Percentiles rank a stretch among this genome's conserved stretches.
phyloP scores from a whole-genome alignment of 805 yeast genomes.

The Spathaspora passalidarum region DNA sequence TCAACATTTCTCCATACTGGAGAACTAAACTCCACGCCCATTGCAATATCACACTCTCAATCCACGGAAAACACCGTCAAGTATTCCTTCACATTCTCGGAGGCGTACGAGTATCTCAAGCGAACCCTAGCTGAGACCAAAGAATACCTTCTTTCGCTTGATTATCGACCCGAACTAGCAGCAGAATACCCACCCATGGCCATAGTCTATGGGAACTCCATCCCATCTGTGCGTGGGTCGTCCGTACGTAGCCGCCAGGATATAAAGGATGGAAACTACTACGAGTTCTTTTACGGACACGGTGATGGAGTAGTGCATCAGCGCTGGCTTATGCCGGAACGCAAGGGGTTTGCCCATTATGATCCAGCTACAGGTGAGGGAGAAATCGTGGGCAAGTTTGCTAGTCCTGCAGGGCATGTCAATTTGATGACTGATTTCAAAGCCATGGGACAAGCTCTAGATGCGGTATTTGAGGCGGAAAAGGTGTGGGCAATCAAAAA shows the following conservation, averaged over 20 bases:
- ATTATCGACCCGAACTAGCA: conserved; percentile 45
- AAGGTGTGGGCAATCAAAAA: conserved; percentile 26
- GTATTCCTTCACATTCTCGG: conserved; percentile 42
- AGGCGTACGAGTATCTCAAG: conserved; percentile 61
- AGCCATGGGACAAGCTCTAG: conserved; percentile 68
- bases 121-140: conserved; percentile 62
- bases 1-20: background rate
- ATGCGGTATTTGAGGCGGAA: conserved; percentile 62
- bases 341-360: conserved; percentile 52
- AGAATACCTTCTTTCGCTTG: conserved; percentile 53
- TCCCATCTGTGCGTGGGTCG: conserved; percentile 85
- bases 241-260: conserved; percentile 60
- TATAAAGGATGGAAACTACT: conserved; percentile 68
- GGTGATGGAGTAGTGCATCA: conserved; percentile 94
- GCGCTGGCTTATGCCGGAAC: conserved; percentile 77
- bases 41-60: background rate
- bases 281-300: conserved; percentile 76
- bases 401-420: conserved; percentile 72
- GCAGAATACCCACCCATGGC: conserved; percentile 77
- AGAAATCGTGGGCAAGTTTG: conserved; percentile 64
- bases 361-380: conserved; percentile 31
- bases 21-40: background rate
- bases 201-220: conserved; percentile 72
- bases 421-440: conserved; percentile 71
- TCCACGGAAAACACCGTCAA: conserved; percentile 11